phyloP scores from a whole-genome alignment of 371 early-diverging fungal genomes.

The Mortierella sp. region DNA sequence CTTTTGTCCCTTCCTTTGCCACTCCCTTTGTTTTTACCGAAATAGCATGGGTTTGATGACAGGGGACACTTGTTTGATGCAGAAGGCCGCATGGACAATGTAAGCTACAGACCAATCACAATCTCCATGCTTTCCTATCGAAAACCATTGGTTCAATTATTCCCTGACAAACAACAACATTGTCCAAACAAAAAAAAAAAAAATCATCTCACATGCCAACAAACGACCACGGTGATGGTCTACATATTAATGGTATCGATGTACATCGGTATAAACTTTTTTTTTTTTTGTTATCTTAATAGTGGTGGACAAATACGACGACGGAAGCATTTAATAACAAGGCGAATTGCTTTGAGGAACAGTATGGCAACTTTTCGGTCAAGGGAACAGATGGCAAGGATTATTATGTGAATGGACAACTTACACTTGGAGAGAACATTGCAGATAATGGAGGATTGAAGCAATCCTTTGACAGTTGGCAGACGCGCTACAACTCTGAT shows the following conservation, averaged over 20 bases:
- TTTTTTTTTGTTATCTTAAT: neutral
- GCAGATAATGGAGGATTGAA: slow-evolving; percentile 76
- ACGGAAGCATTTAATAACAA: no score
- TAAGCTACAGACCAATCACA: slow-evolving; percentile 10
- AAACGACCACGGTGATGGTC: no score
- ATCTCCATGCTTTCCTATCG: neutral
- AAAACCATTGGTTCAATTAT: no score
- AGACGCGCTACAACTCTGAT: slow-evolving; percentile 21
- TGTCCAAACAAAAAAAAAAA: no score
- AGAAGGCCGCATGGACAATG: slow-evolving; percentile 56
- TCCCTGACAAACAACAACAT: no score
- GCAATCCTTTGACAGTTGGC: slow-evolving; percentile 30
- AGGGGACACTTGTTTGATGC: slow-evolving; percentile 68
- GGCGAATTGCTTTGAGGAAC: slow-evolving; percentile 71
- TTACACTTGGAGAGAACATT: slow-evolving; percentile 76
- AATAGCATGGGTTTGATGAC: slow-evolving; percentile 69
- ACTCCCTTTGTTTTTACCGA: neutral
- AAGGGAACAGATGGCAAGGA: slow-evolving; percentile 54
- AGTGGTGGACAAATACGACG: slow-evolving; percentile 78
- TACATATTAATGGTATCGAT: no score
- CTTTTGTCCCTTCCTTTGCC: no score
- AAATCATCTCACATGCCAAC: no score
- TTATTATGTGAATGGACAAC: slow-evolving; percentile 64
- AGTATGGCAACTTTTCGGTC: slow-evolving; percentile 67
- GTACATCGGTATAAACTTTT: neutral